Conservation (phyloP, 495 filamentous ascomycete species). For the Cenococcum geophilum region DNA sequence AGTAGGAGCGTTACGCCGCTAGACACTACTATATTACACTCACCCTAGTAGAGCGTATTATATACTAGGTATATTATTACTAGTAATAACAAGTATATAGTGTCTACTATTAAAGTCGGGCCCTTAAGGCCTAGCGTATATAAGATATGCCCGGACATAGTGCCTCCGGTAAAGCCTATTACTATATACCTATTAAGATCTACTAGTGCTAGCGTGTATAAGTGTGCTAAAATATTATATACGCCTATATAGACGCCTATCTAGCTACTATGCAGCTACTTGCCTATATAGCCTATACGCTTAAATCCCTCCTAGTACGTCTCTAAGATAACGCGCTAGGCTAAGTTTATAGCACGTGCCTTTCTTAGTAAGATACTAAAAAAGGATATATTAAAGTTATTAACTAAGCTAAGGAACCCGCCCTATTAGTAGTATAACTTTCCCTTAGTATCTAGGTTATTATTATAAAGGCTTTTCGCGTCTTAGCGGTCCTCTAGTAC, state of each 20-base stretch:
- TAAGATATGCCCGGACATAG: slow-evolving; percentile 5
- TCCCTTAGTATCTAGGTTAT: not conserved
- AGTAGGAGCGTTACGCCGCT: slow-evolving; percentile 6
- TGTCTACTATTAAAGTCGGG: slow-evolving; percentile 7
- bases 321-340: slow-evolving; percentile 7
- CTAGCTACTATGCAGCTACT: not conserved
- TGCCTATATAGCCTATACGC: not conserved
- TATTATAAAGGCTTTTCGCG: not conserved
- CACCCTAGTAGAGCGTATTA: not conserved
- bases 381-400: slow-evolving; percentile 1
- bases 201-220: not conserved
- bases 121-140: slow-evolving; percentile 2
- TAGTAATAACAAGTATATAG: slow-evolving; percentile 14
- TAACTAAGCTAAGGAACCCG: not conserved
- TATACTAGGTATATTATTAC: slow-evolving; percentile 7
- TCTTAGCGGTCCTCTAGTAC: slow-evolving; percentile 13
- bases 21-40: not conserved
- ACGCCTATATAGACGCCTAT: slow-evolving; percentile 5
- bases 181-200: slow-evolving; percentile 3
- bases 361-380: slow-evolving; percentile 5
- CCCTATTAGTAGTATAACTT: not conserved
- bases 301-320: slow-evolving; percentile 5
- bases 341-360: slow-evolving; percentile 3
- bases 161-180: not conserved
- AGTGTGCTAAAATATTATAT: not conserved